phyloP scores from a whole-genome alignment of 148 eudicot genomes.

The Amaranthus cruentus region DNA sequence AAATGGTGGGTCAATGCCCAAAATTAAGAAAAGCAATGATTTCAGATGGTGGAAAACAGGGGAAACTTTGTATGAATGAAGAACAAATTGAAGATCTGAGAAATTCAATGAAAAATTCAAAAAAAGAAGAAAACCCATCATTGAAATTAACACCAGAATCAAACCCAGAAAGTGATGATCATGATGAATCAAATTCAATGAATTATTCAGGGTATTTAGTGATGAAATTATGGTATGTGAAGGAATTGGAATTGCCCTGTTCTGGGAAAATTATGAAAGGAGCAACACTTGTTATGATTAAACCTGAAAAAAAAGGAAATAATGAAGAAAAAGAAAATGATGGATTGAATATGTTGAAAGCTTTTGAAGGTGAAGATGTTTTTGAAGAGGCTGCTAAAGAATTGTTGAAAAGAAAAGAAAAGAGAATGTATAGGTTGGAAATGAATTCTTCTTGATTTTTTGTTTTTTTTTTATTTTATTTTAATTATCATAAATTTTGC shows the following conservation, averaged over 20 bases:
- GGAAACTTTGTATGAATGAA: slow-evolving; percentile 46
- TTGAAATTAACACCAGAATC: not conserved
- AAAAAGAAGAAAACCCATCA: not conserved
- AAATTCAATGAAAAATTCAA: not conserved
- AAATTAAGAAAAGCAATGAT: slow-evolving; percentile 33
- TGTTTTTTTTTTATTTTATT: not conserved
- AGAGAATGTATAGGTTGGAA: slow-evolving; percentile 28
- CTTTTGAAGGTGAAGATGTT: slow-evolving; percentile 27
- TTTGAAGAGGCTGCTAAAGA: slow-evolving; percentile 37
- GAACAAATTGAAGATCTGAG: slow-evolving; percentile 42
- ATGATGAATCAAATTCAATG: slow-evolving; percentile 13
- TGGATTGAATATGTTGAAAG: slow-evolving; percentile 21
- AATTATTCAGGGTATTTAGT: slow-evolving; percentile 36
- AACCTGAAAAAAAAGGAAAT: slow-evolving; percentile 27
- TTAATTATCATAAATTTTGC: not conserved
- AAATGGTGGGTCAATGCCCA: slow-evolving; percentile 29
- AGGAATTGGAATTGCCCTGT: slow-evolving; percentile 44
- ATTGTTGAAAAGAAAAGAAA: slow-evolving; percentile 31
- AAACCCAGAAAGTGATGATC: not conserved
- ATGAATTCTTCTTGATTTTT: slow-evolving; percentile 27
- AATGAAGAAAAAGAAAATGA: slow-evolving; percentile 8
- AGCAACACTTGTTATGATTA: slow-evolving; percentile 57
- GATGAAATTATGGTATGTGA: slow-evolving; percentile 59
- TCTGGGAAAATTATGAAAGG: slow-evolving; percentile 53
- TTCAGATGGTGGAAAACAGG: slow-evolving; percentile 49